A percentile compares a stretch with the other conserved stretches of the same genome.
Evolutionary conservation across 768 basidiomycete species (phyloP).

Genomic region (Glaciozyma antarctica): DNA sequence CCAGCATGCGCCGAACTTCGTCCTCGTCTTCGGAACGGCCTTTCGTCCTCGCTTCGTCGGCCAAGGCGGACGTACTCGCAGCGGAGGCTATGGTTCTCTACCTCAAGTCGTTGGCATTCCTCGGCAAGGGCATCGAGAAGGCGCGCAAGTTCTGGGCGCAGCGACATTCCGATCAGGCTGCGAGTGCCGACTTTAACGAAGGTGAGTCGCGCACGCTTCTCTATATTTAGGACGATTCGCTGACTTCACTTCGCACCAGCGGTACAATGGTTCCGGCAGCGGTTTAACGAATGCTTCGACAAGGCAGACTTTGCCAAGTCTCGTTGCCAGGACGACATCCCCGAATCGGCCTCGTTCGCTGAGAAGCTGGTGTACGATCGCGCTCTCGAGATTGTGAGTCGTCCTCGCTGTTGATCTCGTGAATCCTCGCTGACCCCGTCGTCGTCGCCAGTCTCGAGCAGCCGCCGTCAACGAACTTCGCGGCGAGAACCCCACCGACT

Average conservation of each 20-base stretch:
- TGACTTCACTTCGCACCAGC: constrained; percentile 32
- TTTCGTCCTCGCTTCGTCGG: constrained; percentile 15
- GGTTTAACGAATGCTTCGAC: constrained; percentile 89
- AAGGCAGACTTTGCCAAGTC: constrained; percentile 56
- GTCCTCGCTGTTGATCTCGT: not conserved
- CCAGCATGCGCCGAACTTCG: constrained; percentile 33
- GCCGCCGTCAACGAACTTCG: constrained; percentile 84
- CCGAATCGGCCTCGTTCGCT: constrained; percentile 70
- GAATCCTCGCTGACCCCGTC: constrained; percentile 1
- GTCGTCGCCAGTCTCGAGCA: constrained; percentile 61
- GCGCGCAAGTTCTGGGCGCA: constrained; percentile 60
- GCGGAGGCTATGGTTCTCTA: constrained; percentile 73
- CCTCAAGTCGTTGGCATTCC: constrained; percentile 82
- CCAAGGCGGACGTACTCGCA: constrained; percentile 28
- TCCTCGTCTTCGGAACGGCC: constrained; percentile 34
- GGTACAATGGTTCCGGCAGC: constrained; percentile 75
- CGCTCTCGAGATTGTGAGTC: constrained; percentile 68
- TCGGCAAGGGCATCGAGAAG: constrained; percentile 82
- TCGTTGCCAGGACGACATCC: constrained; percentile 52
- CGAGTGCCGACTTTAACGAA: constrained; percentile 56
- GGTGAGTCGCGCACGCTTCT: constrained; percentile 52
- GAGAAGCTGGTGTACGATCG: constrained; percentile 90
- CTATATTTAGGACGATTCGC: not conserved
- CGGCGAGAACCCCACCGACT: constrained; percentile 66
- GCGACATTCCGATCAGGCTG: constrained; percentile 58